A percentile compares a stretch with the other conserved stretches of the same genome.
These are phyloP conservation scores for Aureobasidium sp. DNA, from an alignment of 2,329 filamentous ascomycete genomes.

Conservation along the genomic window DNA sequence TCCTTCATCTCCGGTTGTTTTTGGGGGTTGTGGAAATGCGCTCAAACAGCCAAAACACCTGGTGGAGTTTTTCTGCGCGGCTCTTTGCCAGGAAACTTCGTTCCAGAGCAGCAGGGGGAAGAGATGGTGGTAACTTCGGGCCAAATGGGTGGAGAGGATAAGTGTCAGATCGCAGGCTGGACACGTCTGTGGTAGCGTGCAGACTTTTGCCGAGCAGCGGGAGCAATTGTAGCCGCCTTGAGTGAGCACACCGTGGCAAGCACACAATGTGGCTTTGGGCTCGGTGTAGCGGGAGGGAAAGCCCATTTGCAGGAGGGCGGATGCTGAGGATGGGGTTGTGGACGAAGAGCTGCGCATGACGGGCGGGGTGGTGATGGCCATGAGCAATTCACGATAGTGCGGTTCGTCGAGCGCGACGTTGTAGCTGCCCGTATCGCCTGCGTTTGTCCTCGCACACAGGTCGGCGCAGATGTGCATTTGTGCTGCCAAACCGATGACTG, in stretches of 20 bases:
- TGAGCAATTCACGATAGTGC: constrained; percentile 81
- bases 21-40: constrained; percentile 49
- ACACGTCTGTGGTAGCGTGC: constrained; percentile 80
- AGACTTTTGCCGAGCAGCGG: constrained; percentile 80
- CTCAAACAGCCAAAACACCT: constrained; percentile 73
- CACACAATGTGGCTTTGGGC: constrained; percentile 65
- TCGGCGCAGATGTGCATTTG: constrained; percentile 89
- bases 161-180: constrained; percentile 85
- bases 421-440: constrained; percentile 66
- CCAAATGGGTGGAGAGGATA: constrained; percentile 87
- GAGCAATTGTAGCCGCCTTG: constrained; percentile 87
- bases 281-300: constrained; percentile 83
- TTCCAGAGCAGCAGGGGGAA: constrained; percentile 87
- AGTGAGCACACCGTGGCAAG: constrained; percentile 76
- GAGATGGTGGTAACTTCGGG: constrained; percentile 85
- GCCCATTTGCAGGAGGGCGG: constrained; percentile 85
- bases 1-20: neutral
- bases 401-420: constrained; percentile 77
- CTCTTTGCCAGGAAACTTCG: constrained; percentile 76
- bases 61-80: constrained; percentile 35
- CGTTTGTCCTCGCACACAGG: constrained; percentile 79
- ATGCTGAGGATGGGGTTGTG: constrained; percentile 13
- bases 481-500: constrained; percentile 81
- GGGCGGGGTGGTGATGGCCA: constrained; percentile 81
- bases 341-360: constrained; percentile 51